phyloP scores from a whole-genome alignment of 805 yeast species.

The Starmera caribaea region DNA sequence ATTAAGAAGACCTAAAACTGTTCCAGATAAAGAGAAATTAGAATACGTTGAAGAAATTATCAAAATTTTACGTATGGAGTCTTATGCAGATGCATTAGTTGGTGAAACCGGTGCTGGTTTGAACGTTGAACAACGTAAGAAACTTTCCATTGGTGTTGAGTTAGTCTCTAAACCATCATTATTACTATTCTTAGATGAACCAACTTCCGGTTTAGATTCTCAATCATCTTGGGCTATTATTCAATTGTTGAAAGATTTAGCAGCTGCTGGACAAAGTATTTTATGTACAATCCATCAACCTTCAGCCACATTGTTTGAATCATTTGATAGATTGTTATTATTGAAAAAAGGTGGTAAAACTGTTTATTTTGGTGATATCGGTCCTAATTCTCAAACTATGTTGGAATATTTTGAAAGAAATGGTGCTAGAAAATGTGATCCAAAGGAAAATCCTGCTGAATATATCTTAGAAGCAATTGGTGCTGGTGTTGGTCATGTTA shows the following conservation, averaged over 20 bases:
- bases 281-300: slow-evolving; percentile 63
- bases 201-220: slow-evolving; percentile 52
- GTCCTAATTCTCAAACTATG: slow-evolving; percentile 39
- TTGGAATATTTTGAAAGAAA: slow-evolving; percentile 37
- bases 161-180: slow-evolving; percentile 47
- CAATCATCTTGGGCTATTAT: slow-evolving; percentile 52
- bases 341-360: slow-evolving; percentile 66
- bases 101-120: slow-evolving; percentile 39
- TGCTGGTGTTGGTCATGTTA: slow-evolving; percentile 63
- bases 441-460: slow-evolving; percentile 63
- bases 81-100: slow-evolving; percentile 41
- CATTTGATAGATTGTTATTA: slow-evolving; percentile 50
- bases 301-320: slow-evolving; percentile 47
- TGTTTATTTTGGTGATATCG: slow-evolving; percentile 65
- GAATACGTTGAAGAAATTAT: slow-evolving; percentile 45
- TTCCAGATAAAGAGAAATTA: slow-evolving; percentile 34
- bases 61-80: slow-evolving; percentile 37
- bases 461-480: slow-evolving; percentile 66
- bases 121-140: slow-evolving; percentile 45
- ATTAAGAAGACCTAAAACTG: slow-evolving; percentile 33
- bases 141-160: slow-evolving; percentile 46
- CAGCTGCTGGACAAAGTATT: slow-evolving; percentile 46
- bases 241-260: slow-evolving; percentile 38
- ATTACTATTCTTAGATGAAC: slow-evolving; percentile 47
- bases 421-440: slow-evolving; percentile 53